Conservation (phyloP, 116 monocot species). For the Posidonia oceanica region DNA sequence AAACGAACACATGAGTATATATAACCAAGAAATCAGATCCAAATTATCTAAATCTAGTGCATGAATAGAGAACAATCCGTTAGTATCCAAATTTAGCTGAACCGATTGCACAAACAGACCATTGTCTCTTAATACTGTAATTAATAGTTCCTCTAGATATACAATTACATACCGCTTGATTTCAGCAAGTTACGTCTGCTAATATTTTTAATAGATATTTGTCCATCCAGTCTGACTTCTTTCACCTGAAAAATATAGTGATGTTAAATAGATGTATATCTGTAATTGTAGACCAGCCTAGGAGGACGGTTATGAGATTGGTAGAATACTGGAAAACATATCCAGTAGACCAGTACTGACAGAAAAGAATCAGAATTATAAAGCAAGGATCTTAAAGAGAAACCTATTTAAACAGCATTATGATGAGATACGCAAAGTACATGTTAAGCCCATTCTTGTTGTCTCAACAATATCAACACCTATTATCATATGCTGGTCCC, state of each 20-base stretch:
- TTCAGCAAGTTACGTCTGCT: conserved; percentile 68
- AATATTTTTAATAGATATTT: conserved; percentile 47
- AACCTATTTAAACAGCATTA: not conserved
- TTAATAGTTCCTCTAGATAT: too few species aligned
- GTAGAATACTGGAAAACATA: too few species aligned
- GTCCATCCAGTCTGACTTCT: conserved; percentile 65
- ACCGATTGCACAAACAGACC: not conserved
- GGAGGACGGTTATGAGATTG: too few species aligned
- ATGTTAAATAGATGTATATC: not conserved
- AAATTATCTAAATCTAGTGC: not conserved
- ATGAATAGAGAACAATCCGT: not conserved
- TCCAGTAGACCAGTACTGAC: not conserved
- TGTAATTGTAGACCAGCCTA: too few species aligned
- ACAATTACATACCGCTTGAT: conserved; percentile 50
- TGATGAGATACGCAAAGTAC: not conserved
- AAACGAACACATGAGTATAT: too few species aligned
- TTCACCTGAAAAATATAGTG: conserved; percentile 28
- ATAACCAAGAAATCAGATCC: too few species aligned
- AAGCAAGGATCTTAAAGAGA: not conserved
- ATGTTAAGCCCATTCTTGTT: not conserved
- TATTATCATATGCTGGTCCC: too few species aligned
- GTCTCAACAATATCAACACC: too few species aligned
- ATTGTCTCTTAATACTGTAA: not conserved
- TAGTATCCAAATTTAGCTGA: not conserved
- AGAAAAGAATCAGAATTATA: not conserved